Evolutionary conservation across 2,329 filamentous ascomycete genomes (phyloP), one percentile per base, ranked within the genome.

Genomic region (Colletotrichum sp.): DNA sequence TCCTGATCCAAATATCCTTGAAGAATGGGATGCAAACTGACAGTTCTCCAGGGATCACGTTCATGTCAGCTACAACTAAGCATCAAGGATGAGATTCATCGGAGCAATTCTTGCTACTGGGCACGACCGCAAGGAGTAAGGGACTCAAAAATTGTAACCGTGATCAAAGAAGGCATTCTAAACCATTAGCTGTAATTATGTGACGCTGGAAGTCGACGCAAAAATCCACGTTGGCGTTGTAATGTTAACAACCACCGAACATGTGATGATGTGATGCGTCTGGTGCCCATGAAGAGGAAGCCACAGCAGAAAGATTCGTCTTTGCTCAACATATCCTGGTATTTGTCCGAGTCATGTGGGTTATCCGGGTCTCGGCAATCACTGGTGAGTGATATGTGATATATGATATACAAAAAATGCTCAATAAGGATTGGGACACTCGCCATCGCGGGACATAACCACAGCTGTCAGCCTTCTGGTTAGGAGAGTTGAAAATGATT

Each of bases 21-120:
- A 21, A 13, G 16, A 6, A 6, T 64, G 4, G 26, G 28, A 55
- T 6, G n/a, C 1, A 32, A 52, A 15, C 69, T 36, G 71, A 44
- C 6, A n/a, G 2, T 18, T 28, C 30, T 12, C 6, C 3, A 81
- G 79, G 81, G 81, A 82, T 10, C 81, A 82, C 63, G 81, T 83
- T 30, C 81, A 83, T 49, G 81, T 82, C 39, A 82, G 81, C 77
- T 82, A 80, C 78, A 80, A 82, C 34, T 64, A 16, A 66, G 10
- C 5, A 7, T 10, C n/a, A 36, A 18, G n/a, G 1, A 21, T 64
- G 3, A 13, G 1, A 32, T 13, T 5, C 2, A 26, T 18, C 12
- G 12, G 26, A 6, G 24, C 55, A 59, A 26, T 28, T 16, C 6
- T 24, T 15, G 55, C 55, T 8, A 16, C 2, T 18, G 24, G 55